phyloP scores from a whole-genome alignment of 23 red algal species.

The Chondrus crispus region DNA sequence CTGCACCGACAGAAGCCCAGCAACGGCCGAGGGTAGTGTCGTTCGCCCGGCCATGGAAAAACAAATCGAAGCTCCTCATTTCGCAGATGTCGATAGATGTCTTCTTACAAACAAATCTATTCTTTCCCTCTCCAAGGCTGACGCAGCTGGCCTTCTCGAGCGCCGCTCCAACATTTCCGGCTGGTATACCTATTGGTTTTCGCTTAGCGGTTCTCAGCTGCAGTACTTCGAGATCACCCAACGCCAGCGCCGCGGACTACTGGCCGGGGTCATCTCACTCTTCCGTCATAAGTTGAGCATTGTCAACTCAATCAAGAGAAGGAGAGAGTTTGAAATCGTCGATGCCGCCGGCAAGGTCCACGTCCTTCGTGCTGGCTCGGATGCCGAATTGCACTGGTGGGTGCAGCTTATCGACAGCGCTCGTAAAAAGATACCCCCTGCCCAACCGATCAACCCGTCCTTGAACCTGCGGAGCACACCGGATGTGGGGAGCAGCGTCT shows the following conservation, averaged over 20 bases:
- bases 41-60: no score
- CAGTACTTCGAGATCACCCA: conserved; percentile 67
- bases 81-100: no score
- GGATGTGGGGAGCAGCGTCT: background rate
- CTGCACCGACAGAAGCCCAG: no score
- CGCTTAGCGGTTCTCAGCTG: conserved; percentile 74
- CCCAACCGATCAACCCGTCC: conserved; percentile 23
- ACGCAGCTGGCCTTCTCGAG: conserved; percentile 75
- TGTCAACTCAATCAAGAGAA: conserved; percentile 36
- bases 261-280: conserved; percentile 76
- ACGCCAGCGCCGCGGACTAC: conserved; percentile 57
- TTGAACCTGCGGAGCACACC: background rate
- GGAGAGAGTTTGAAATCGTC: conserved; percentile 65
- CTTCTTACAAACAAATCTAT: conserved; percentile 48
- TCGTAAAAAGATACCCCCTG: conserved; percentile 80
- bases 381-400: conserved; percentile 73
- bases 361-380: conserved; percentile 49
- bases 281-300: conserved; percentile 62
- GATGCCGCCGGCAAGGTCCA: conserved; percentile 48
- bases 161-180: conserved; percentile 67
- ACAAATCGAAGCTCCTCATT: no score
- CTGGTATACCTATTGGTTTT: conserved; percentile 89
- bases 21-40: no score
- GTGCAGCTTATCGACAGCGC: conserved; percentile 17
- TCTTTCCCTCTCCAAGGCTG: conserved; percentile 60